Evolutionary conservation across 495 filamentous ascomycete genomes (phyloP).

Genomic region (Aspergillus campestris): DNA sequence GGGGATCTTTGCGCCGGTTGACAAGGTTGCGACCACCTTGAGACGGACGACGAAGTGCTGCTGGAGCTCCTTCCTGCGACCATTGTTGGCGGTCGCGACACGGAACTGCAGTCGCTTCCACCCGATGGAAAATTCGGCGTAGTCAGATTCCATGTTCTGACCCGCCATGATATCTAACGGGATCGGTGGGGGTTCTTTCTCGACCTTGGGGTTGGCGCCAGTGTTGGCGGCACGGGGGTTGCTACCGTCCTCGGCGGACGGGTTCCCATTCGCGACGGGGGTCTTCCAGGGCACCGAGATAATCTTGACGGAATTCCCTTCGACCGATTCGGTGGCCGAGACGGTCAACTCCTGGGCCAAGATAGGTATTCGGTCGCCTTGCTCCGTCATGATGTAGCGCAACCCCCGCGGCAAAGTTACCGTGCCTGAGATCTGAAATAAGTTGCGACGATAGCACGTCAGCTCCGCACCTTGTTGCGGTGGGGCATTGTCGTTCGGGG

Average conservation of each 20-base stretch:
- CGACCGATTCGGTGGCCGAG: slow-evolving; percentile 82
- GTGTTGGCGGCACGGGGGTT: slow-evolving; percentile 36
- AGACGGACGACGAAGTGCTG: slow-evolving; percentile 74
- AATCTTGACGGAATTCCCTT: slow-evolving; percentile 80
- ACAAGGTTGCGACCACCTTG: slow-evolving; percentile 62
- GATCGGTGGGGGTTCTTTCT: slow-evolving; percentile 59
- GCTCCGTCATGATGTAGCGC: slow-evolving; percentile 66
- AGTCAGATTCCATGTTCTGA: slow-evolving; percentile 69
- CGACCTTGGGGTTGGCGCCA: slow-evolving; percentile 47
- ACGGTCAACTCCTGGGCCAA: slow-evolving; percentile 69
- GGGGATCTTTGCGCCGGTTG: slow-evolving; percentile 58
- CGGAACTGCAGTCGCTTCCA: slow-evolving; percentile 93
- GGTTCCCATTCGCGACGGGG: slow-evolving; percentile 54
- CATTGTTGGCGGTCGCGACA: slow-evolving; percentile 80
- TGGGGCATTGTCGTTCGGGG: slow-evolving; percentile 53
- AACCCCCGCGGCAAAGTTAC: slow-evolving; percentile 68
- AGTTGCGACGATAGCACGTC: slow-evolving; percentile 84
- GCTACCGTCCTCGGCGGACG: slow-evolving; percentile 35
- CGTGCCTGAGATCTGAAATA: slow-evolving; percentile 82
- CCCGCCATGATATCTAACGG: slow-evolving; percentile 66
- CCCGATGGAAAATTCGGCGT: slow-evolving; percentile 71
- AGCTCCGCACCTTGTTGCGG: slow-evolving; percentile 62
- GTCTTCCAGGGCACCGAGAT: slow-evolving; percentile 94
- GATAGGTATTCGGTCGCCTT: slow-evolving; percentile 66
- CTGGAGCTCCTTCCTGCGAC: slow-evolving; percentile 69